Evolutionary conservation across 352 stramenopile genomes (phyloP).

Genomic region (Phytopythium delawarense): DNA sequence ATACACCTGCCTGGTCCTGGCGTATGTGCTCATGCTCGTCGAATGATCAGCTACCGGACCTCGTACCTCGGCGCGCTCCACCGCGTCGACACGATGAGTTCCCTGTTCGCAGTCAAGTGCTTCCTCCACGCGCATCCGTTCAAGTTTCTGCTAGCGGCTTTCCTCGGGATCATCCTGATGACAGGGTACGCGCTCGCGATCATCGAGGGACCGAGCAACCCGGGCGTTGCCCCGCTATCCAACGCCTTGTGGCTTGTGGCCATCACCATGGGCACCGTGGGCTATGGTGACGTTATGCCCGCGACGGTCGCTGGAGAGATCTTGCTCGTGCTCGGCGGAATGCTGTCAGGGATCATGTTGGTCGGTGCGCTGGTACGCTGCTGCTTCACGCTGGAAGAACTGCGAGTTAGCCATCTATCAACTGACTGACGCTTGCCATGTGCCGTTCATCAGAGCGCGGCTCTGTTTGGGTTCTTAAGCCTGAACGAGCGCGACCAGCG

Average conservation of each 20-base stretch:
- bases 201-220: conserved; percentile 62
- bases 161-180: conserved; percentile 37
- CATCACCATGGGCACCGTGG: conserved; percentile 73
- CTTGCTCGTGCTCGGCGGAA: conserved; percentile 56
- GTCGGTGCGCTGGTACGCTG: conserved; percentile 56
- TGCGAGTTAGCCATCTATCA: no score
- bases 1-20: neutral
- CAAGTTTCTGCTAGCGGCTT: conserved; percentile 41
- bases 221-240: conserved; percentile 42
- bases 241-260: conserved; percentile 71
- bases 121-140: conserved; percentile 69
- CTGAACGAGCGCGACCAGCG: conserved; percentile 54
- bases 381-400: neutral
- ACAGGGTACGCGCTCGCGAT: conserved; percentile 65
- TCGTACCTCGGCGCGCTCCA: conserved; percentile 71
- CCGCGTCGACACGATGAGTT: conserved; percentile 71
- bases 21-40: neutral
- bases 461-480: conserved; percentile 52
- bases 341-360: conserved; percentile 67
- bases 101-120: conserved; percentile 81
- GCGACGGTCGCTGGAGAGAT: conserved; percentile 54
- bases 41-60: conserved; percentile 50
- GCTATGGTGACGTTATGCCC: conserved; percentile 63
- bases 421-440: no score
- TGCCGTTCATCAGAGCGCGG: conserved; percentile 39